Conservation (phyloP, 192 early-diverging fungal species). For the Backusella circina region DNA sequence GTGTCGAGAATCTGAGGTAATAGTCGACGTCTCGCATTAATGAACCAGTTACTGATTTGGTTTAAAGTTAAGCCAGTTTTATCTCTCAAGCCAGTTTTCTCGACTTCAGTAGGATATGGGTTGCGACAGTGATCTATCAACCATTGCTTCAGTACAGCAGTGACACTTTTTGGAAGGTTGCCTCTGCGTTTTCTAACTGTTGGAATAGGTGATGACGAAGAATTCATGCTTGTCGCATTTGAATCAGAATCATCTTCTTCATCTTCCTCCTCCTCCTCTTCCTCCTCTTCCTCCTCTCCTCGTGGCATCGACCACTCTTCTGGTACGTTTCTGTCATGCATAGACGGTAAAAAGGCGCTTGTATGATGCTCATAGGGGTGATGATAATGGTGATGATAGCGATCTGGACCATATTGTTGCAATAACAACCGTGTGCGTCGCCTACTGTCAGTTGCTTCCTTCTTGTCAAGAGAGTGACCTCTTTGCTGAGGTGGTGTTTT, state of each 20-base stretch:
- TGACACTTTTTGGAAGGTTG: slow-evolving; percentile 57
- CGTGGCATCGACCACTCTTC: not conserved
- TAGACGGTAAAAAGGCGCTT: not conserved
- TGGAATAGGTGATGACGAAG: not conserved
- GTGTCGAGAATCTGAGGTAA: slow-evolving; percentile 25
- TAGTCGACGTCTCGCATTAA: slow-evolving; percentile 62
- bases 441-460: not conserved
- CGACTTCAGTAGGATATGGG: slow-evolving; percentile 66
- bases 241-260: not conserved
- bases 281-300: not conserved
- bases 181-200: slow-evolving; percentile 39
- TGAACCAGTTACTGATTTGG: slow-evolving; percentile 78
- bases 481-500: not conserved
- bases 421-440: not conserved
- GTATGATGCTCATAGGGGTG: not conserved
- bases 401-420: not conserved
- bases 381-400: not conserved
- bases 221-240: not conserved
- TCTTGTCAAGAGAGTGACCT: not conserved
- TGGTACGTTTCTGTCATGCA: not conserved
- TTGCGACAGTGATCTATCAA: slow-evolving; percentile 55
- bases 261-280: not conserved
- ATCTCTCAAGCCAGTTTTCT: slow-evolving; percentile 48
- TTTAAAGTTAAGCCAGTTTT: slow-evolving; percentile 56
- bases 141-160: slow-evolving; percentile 58